These are phyloP conservation scores for Backusella luteola DNA, from an alignment of 192 early-diverging fungal genomes.

Conservation along the genomic window DNA sequence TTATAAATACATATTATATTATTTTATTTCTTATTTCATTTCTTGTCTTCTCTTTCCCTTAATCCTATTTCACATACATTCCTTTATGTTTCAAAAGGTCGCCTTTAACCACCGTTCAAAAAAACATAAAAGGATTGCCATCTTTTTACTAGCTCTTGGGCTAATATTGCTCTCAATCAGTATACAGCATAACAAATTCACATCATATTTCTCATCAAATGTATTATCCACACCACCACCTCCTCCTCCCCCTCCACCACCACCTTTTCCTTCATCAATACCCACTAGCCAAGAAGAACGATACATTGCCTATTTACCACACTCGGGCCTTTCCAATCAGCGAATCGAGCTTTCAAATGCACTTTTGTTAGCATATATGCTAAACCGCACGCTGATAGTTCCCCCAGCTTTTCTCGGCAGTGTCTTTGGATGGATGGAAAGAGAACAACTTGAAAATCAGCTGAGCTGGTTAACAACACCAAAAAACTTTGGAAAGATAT, in stretches of 20 bases:
- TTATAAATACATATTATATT: background rate
- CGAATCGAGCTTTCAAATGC: constrained; percentile 56
- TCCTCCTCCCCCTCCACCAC: background rate
- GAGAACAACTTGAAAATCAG: constrained; percentile 32
- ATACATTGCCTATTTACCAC: constrained; percentile 52
- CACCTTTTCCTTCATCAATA: background rate
- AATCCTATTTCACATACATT: background rate
- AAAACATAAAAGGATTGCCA: background rate
- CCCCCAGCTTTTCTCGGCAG: constrained; percentile 51
- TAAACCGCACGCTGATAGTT: constrained; percentile 53
- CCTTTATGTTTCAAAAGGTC: background rate
- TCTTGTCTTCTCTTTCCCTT: background rate
- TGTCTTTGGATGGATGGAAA: constrained; percentile 40
- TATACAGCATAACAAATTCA: background rate
- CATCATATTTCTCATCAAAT: background rate
- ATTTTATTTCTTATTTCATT: background rate
- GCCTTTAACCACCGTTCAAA: background rate
- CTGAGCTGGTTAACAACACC: constrained; percentile 39
- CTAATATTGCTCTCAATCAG: background rate
- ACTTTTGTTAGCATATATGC: constrained; percentile 45
- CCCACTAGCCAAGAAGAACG: constrained; percentile 28
- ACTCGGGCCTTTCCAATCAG: constrained; percentile 57
- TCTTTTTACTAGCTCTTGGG: background rate
- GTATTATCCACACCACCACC: background rate
- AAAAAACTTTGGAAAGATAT: constrained; percentile 13